Evolutionary conservation across 2,329 filamentous ascomycete genomes (phyloP).

Genomic region (Paecilomyces variotii): DNA sequence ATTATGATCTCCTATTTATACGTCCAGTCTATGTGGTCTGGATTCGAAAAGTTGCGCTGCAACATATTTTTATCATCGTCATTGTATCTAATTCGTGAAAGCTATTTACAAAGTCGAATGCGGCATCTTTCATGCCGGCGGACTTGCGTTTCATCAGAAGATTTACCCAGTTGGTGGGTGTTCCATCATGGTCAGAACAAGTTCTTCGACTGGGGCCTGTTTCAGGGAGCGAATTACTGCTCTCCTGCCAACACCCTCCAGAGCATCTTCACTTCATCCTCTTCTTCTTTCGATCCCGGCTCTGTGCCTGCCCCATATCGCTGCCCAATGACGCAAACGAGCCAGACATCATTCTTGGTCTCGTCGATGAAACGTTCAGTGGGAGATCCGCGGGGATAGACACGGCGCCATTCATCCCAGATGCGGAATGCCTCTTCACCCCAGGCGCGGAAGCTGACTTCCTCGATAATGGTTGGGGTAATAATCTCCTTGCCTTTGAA

Average conservation of each 20-base stretch:
- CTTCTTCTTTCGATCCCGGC: slow-evolving; percentile 28
- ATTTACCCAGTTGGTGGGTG: not conserved
- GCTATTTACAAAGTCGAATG: not conserved
- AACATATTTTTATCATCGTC: too few species aligned
- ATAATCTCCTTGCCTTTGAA: slow-evolving; percentile 95
- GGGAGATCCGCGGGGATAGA: slow-evolving; percentile 68
- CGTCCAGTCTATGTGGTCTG: too few species aligned
- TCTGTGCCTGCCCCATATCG: slow-evolving; percentile 36
- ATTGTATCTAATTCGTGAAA: not conserved
- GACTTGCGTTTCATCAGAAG: not conserved
- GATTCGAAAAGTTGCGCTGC: too few species aligned
- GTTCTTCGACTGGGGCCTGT: not conserved
- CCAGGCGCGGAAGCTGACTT: slow-evolving; percentile 90
- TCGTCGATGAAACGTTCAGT: slow-evolving; percentile 64
- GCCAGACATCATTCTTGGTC: slow-evolving; percentile 64
- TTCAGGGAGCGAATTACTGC: slow-evolving; percentile 1
- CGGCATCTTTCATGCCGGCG: not conserved
- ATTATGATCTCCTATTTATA: too few species aligned
- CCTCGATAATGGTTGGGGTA: slow-evolving; percentile 93
- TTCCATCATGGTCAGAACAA: not conserved
- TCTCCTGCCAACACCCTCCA: slow-evolving; percentile 31
- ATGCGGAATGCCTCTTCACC: slow-evolving; percentile 92
- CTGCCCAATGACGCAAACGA: slow-evolving; percentile 63
- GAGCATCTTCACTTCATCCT: slow-evolving; percentile 31
- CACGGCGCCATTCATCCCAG: slow-evolving; percentile 85